A percentile compares a stretch with the other conserved stretches of the same genome.
Evolutionary conservation across 371 early-diverging fungal genomes (phyloP).

Genomic region (Nematocida displodere): DNA sequence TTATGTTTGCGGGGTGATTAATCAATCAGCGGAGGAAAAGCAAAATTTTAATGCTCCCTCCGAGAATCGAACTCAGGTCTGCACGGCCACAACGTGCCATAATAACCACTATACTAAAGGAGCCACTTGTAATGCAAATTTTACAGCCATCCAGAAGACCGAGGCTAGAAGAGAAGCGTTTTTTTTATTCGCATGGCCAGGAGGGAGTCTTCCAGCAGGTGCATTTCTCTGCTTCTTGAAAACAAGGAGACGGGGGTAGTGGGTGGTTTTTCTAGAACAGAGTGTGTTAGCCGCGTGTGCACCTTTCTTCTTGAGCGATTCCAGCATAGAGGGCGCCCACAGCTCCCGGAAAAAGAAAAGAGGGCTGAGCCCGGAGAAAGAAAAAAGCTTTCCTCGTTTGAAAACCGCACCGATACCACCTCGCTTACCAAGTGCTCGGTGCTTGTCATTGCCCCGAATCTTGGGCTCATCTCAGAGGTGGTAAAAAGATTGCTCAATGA

Average conservation of each 20-base stretch:
- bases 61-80: slow-evolving; percentile 61
- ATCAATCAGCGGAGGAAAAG: neutral
- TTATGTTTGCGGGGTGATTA: slow-evolving; percentile 1
- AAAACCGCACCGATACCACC: slow-evolving; percentile 30
- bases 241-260: slow-evolving; percentile 7
- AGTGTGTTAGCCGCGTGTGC: slow-evolving; percentile 4
- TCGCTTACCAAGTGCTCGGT: slow-evolving; percentile 26
- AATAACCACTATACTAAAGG: slow-evolving; percentile 59
- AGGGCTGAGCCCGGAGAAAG: neutral
- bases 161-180: neutral
- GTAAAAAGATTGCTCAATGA: neutral
- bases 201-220: neutral
- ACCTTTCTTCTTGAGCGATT: neutral
- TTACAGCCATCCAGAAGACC: neutral
- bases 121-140: slow-evolving; percentile 23
- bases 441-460: slow-evolving; percentile 30
- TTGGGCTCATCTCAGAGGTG: slow-evolving; percentile 15
- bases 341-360: neutral
- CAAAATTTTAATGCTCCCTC: slow-evolving; percentile 53
- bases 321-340: neutral
- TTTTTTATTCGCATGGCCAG: slow-evolving; percentile 4
- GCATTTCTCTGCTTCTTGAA: slow-evolving; percentile 19
- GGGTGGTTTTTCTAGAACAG: slow-evolving; percentile 15
- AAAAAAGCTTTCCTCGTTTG: slow-evolving; percentile 35
- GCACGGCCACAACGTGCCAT: slow-evolving; percentile 58